Base-by-base conservation (phyloP, 1,284 basidiomycete species). In the Bondarzewia mesenterica region DNA sequence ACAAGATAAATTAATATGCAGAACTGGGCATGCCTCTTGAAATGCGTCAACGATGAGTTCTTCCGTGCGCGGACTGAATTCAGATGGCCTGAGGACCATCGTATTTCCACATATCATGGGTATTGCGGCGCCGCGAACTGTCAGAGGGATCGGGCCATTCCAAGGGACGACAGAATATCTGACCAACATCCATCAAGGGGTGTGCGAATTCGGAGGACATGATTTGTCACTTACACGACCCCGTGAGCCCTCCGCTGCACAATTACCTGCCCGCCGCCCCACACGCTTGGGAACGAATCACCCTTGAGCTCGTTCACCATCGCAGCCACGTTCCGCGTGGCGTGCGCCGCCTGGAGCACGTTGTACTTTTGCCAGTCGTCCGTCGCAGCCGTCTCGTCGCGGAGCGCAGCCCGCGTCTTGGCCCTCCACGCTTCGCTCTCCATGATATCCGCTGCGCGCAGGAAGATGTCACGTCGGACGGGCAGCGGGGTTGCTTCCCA, bases 41-140 rank as follows among this genome's bases (percentile, higher is more conserved):
- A 79, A 68, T 27, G 74, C 54, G 56, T 82, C 75, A 0, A 70
- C 68, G 5, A 77, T 67, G 7, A 78, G 60, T 1, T 69, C 61
- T 52, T 81, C 77, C 7, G 67, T 70, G 3, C 70, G 62, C 0
- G 82, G 82, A 40, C 71, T 74, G 47, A 65, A 62, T 55, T 85
- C 82, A 0, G 78, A 80, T 7, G 75, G 72, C 56, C 81, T 82
- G 35, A 84, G 56, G 1, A 87, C 70, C 2, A 80, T 74, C 0
- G 80, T 80, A 61, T 85, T 85, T 2, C 82, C 82, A 26, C 77
- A 78, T 4, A 82, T 66, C 20, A 85, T 64, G 0, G 82, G 77
- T 8, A 75, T 64, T 4, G 71, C 64, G 35, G 79, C 64, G 0
- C 79, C 74, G 12, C 80, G 66, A 3, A 79, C 52, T 1, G 71